Evolutionary conservation across 306 rosid species (phyloP).

Genomic region (Castanea sativa): DNA sequence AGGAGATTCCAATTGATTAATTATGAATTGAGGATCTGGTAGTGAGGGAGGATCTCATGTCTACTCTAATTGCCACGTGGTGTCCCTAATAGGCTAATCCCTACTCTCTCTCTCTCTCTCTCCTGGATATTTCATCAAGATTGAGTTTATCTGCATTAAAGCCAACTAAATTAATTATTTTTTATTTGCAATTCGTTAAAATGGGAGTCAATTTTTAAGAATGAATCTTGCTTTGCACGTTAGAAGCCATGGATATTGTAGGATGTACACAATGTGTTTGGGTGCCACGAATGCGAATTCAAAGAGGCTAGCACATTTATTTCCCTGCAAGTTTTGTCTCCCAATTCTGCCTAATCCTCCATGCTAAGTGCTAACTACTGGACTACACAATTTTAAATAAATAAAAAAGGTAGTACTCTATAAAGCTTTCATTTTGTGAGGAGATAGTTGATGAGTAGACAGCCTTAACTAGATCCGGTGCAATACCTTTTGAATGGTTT

Average conservation of each 20-base stretch:
- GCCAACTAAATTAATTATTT: background rate
- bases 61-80: constrained; percentile 33
- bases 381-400: background rate
- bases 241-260: background rate
- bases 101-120: background rate
- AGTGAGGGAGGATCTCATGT: constrained; percentile 98
- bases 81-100: background rate
- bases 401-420: background rate
- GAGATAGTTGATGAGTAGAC: too few relatives aligned
- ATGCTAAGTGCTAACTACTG: background rate
- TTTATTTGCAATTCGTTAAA: background rate
- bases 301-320: background rate
- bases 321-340: background rate
- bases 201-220: background rate
- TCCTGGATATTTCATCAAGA: background rate
- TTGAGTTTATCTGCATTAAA: background rate
- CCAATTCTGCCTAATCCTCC: background rate
- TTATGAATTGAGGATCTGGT: constrained; percentile 73
- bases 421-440: too few relatives aligned
- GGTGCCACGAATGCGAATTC: background rate
- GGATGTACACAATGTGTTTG: background rate
- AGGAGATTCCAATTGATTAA: constrained; percentile 10
- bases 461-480: too few relatives aligned
- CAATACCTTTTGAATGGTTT: too few relatives aligned
- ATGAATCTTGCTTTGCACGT: background rate